These are phyloP conservation scores for Logfia minima DNA, from an alignment of 129 eudicot species.

Conservation along the genomic window DNA sequence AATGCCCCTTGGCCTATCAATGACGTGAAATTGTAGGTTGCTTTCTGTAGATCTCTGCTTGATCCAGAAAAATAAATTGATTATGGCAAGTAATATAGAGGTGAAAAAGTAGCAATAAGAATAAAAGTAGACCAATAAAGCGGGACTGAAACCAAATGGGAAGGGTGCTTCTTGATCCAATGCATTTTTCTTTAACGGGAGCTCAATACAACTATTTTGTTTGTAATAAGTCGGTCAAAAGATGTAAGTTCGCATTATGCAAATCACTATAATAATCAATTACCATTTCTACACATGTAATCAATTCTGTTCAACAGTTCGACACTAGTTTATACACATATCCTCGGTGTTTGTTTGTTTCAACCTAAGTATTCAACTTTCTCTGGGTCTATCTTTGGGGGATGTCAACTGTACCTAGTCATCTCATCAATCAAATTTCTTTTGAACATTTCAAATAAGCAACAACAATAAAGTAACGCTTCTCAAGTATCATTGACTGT, in stretches of 20 bases:
- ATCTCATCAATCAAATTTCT: background rate
- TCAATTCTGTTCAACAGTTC: background rate
- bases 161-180: background rate
- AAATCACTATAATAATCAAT: background rate
- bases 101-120: slow-evolving; percentile 6
- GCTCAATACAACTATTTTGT: background rate
- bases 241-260: background rate
- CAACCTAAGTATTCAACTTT: background rate
- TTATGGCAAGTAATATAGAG: slow-evolving; percentile 7
- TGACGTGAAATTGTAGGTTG: slow-evolving; percentile 84
- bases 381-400: background rate
- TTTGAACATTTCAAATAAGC: background rate
- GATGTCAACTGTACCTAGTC: background rate
- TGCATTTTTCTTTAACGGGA: background rate
- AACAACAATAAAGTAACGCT: background rate
- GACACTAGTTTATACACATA: background rate
- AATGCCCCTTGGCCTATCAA: slow-evolving; percentile 95
- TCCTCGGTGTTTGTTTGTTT: background rate
- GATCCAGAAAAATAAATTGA: slow-evolving; percentile 21
- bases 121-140: background rate
- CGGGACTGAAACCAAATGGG: background rate
- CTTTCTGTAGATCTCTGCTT: slow-evolving; percentile 89
- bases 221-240: slow-evolving; percentile 1
- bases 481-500: background rate
- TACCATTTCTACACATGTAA: background rate